A percentile compares a stretch with the other conserved stretches of the same genome.
phyloP scores from a whole-genome alignment of 2,329 filamentous ascomycete species.

The Metarhizium anisopliae region DNA sequence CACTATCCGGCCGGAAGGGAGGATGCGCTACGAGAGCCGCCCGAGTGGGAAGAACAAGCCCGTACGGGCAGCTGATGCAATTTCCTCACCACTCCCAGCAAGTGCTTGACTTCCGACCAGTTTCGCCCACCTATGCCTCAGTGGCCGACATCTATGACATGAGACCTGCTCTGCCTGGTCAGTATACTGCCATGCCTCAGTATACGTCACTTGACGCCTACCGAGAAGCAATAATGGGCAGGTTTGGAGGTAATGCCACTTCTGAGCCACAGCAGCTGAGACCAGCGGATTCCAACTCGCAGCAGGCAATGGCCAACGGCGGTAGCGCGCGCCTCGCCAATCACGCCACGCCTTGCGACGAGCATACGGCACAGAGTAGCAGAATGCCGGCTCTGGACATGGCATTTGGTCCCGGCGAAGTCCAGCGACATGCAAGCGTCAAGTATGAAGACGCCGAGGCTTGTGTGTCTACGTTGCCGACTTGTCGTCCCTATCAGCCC shows the following conservation, averaged over 20 bases:
- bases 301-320: neutral
- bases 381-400: neutral
- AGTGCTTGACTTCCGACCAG: neutral
- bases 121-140: neutral
- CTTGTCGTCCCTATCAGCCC: neutral
- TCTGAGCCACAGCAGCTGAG: neutral
- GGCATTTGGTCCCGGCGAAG: neutral
- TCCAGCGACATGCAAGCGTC: neutral
- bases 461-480: neutral
- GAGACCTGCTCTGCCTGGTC: neutral
- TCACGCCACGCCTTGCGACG: neutral
- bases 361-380: neutral
- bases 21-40: slow-evolving; percentile 22
- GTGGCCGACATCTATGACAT: neutral
- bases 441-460: neutral
- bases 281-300: neutral
- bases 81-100: neutral
- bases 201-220: neutral
- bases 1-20: slow-evolving; percentile 23
- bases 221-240: neutral
- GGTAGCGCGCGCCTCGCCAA: neutral
- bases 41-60: slow-evolving; percentile 14
- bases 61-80: slow-evolving; percentile 9
- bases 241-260: neutral
- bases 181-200: neutral